phyloP scores from a whole-genome alignment of 176 grass and related monocot genomes.

The Oropetium thomaeum region DNA sequence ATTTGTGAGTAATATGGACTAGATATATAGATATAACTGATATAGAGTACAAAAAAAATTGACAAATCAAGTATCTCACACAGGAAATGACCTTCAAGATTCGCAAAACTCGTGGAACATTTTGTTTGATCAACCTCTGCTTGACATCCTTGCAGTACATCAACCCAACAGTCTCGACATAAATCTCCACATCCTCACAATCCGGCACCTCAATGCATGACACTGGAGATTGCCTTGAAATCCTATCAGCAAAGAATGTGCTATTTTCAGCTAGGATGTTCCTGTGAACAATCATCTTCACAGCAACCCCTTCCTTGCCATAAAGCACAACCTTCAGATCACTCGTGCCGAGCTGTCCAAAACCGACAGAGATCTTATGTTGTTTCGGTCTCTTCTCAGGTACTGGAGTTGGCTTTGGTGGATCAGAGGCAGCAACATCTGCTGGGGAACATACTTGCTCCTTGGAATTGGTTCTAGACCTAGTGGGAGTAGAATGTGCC shows the following conservation, averaged over 20 bases:
- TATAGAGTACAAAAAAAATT: background rate
- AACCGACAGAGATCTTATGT: slow-evolving; percentile 72
- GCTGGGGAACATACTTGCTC: slow-evolving; percentile 22
- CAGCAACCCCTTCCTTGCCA: slow-evolving; percentile 62
- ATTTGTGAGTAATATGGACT: background rate
- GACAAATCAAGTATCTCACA: background rate
- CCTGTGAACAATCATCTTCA: slow-evolving; percentile 81
- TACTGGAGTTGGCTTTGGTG: slow-evolving; percentile 27
- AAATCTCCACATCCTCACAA: slow-evolving; percentile 93
- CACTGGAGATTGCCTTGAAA: slow-evolving; percentile 57
- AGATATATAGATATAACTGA: background rate
- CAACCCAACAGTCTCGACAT: slow-evolving; percentile 75
- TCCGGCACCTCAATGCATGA: slow-evolving; percentile 61
- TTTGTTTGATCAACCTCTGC: slow-evolving; percentile 80
- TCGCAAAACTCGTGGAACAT: slow-evolving; percentile 66
- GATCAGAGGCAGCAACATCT: slow-evolving; percentile 35
- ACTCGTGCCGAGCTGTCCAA: slow-evolving; percentile 56
- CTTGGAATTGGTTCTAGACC: slow-evolving; percentile 38
- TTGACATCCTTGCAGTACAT: slow-evolving; percentile 92
- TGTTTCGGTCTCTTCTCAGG: slow-evolving; percentile 48
- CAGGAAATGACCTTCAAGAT: slow-evolving; percentile 70
- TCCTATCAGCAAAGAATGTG: slow-evolving; percentile 61
- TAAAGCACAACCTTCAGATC: slow-evolving; percentile 74
- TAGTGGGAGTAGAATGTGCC: slow-evolving; percentile 39
- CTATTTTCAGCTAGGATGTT: slow-evolving; percentile 66